Evolutionary conservation across 2,329 filamentous ascomycete species (phyloP).

Genomic region (Akanthomyces dipterigenus): DNA sequence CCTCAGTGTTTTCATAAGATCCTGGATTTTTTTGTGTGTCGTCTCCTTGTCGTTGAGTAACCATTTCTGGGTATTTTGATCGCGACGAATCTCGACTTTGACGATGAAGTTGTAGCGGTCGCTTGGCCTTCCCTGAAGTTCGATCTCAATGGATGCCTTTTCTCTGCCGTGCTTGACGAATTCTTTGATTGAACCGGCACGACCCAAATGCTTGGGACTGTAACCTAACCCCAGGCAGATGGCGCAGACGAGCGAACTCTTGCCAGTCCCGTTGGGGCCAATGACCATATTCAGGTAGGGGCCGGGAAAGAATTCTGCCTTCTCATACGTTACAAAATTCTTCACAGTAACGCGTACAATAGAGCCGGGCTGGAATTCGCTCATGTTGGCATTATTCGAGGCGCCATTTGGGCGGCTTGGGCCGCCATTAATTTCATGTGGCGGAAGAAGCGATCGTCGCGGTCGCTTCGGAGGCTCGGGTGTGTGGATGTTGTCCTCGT

Average conservation of each 20-base stretch:
- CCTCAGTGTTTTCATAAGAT: slow-evolving; percentile 62
- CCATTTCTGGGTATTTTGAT: slow-evolving; percentile 77
- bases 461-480: slow-evolving; percentile 30
- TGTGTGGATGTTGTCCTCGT: slow-evolving; percentile 22
- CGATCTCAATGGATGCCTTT: slow-evolving; percentile 80
- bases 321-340: slow-evolving; percentile 93
- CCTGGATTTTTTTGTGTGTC: slow-evolving; percentile 57
- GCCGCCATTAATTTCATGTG: slow-evolving; percentile 1
- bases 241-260: slow-evolving; percentile 94
- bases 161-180: slow-evolving; percentile 87
- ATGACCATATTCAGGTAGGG: slow-evolving; percentile 98
- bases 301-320: slow-evolving; percentile 83
- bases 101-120: slow-evolving; percentile 65
- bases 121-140: slow-evolving; percentile 61
- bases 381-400: slow-evolving; percentile 16
- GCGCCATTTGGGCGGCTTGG: slow-evolving; percentile 14
- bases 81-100: slow-evolving; percentile 67
- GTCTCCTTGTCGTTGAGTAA: slow-evolving; percentile 62
- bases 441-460: slow-evolving; percentile 20
- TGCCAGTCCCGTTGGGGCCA: slow-evolving; percentile 96
- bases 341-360: slow-evolving; percentile 80
- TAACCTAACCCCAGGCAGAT: slow-evolving; percentile 91
- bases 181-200: slow-evolving; percentile 76
- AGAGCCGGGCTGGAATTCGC: slow-evolving; percentile 63
- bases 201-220: slow-evolving; percentile 72